Percentiles rank a stretch among this genome's conserved stretches.
Conservation (phyloP, 352 stramenopile species). For the Globisporangium nodosum region DNA sequence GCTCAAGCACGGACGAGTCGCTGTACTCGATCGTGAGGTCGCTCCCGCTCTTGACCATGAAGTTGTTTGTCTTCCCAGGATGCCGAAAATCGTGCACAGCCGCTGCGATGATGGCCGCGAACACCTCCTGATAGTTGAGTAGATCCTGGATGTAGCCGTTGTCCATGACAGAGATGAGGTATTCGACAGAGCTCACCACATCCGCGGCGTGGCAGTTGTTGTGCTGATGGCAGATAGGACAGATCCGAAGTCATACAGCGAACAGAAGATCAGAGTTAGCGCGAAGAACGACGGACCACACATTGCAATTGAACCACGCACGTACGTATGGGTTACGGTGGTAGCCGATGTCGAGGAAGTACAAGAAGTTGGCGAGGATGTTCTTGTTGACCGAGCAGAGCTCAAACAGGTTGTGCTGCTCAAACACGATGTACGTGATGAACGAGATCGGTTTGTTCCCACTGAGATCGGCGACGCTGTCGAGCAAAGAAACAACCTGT, state of each 20-base stretch:
- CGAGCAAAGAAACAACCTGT: not conserved
- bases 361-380: slow-evolving; percentile 71
- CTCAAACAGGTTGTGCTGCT: slow-evolving; percentile 79
- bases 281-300: not conserved
- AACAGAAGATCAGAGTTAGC: not conserved
- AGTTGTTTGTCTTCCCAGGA: slow-evolving; percentile 84
- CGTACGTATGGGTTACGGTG: slow-evolving; percentile 76
- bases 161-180: slow-evolving; percentile 75
- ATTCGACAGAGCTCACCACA: slow-evolving; percentile 78
- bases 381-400: slow-evolving; percentile 68
- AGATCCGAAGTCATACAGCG: not conserved
- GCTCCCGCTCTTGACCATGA: slow-evolving; percentile 70
- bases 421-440: slow-evolving; percentile 81
- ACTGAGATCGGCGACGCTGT: slow-evolving; percentile 49
- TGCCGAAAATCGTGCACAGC: slow-evolving; percentile 84
- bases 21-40: slow-evolving; percentile 79
- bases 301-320: not conserved
- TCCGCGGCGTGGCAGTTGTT: slow-evolving; percentile 78
- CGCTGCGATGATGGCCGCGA: slow-evolving; percentile 70
- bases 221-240: slow-evolving; percentile 29
- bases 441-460: slow-evolving; percentile 75
- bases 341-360: slow-evolving; percentile 79
- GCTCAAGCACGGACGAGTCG: slow-evolving; percentile 77
- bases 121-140: slow-evolving; percentile 78
- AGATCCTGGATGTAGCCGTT: slow-evolving; percentile 77